Conservation (phyloP, 2,329 filamentous ascomycete genomes). For the Verticillium albo-atrum region DNA sequence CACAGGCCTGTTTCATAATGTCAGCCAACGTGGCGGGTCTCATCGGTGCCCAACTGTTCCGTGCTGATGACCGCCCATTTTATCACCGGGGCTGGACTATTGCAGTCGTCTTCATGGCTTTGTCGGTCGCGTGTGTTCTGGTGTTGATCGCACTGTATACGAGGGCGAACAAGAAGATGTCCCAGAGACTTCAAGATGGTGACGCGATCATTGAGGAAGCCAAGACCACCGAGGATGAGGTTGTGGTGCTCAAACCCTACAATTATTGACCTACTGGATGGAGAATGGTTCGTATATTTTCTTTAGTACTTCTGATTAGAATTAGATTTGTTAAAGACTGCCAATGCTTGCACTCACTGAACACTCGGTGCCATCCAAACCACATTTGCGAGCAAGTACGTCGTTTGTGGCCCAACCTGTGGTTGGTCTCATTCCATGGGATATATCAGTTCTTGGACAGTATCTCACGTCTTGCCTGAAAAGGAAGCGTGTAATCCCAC, state of each 20-base stretch:
- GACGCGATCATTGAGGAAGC: neutral
- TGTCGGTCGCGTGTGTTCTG: neutral
- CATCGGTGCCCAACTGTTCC: slow-evolving; percentile 24
- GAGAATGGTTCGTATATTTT: no score
- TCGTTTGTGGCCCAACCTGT: no score
- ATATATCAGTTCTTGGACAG: no score
- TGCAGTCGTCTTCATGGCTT: slow-evolving; percentile 14
- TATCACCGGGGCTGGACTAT: slow-evolving; percentile 22
- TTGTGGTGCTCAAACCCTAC: neutral
- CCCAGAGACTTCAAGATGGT: neutral
- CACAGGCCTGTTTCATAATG: slow-evolving; percentile 25
- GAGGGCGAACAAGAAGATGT: neutral
- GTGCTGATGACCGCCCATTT: slow-evolving; percentile 19
- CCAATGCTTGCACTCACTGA: no score
- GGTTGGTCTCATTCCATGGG: no score
- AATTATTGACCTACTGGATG: neutral
- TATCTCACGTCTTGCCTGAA: no score
- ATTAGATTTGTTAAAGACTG: no score
- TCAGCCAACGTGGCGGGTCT: slow-evolving; percentile 24
- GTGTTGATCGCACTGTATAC: neutral
- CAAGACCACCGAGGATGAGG: neutral
- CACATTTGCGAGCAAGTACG: no score
- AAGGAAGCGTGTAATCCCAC: no score
- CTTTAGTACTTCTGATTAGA: no score
- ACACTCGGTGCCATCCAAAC: no score